Evolutionary conservation across 2,329 filamentous ascomycete species (phyloP), one percentile per base, ranked within the genome.

Genomic region (Aspergillus awamori): DNA sequence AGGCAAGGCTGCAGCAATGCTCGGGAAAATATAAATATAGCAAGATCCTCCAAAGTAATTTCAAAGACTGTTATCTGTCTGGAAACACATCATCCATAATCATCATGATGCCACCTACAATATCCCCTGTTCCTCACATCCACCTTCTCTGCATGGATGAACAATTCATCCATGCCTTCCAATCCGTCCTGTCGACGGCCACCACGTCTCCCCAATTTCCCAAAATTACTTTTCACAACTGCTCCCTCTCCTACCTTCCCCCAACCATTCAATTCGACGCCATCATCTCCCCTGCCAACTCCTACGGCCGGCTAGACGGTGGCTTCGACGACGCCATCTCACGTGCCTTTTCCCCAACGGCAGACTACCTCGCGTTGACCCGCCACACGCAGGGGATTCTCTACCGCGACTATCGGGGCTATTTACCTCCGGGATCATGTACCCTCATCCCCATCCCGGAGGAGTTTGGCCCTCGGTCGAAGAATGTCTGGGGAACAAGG

Each of bases 281-380:
- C 11, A 72, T 85, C 45, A 82, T 85, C 22, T 85, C 83, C 1
- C 83, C 83, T 0, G 82, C 83, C 45, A 85, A 85, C 65, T 84
- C 82, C 1, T 85, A 84, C 67, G 83, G 78, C 28, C 77, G 78
- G 1, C 77, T 86, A 0, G 83, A 86, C 63, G 84, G 84, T 28
- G 81, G 77, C 52, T 86, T 85, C 63, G 83, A 85, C 69, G 80
- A 84, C 63, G 83, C 83, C 24, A 82, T 86, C 58, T 84, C 82
- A 0, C 75, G 77, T 33, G 76, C 77, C 10, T 80, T 84, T 61
- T 79, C 65, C 3, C 82, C 81, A 0, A 62, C 63, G 4, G 67
- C 78, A 24, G 76, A 81, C 56, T 85, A 84, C 63, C 64, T 76
- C 20, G 81, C 81, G 1, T 75, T 85, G 0, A 85, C 83, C 0